These are phyloP conservation scores for Phaseolus lunatus DNA, from an alignment of 306 rosid genomes.

Conservation along the genomic window DNA sequence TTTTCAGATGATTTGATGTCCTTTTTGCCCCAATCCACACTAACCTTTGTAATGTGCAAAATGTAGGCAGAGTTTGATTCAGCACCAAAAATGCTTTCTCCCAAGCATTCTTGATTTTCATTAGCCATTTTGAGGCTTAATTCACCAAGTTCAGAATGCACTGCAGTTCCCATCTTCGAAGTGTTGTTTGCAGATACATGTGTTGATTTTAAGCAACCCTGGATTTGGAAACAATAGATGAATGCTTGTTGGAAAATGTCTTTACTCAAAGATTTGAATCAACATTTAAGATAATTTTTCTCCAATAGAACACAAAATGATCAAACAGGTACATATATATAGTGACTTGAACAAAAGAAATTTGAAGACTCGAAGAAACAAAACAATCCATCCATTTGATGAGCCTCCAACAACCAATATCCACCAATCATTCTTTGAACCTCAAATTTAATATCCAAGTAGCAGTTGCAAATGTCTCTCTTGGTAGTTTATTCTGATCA, in stretches of 20 bases:
- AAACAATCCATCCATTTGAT: slow-evolving; percentile 29
- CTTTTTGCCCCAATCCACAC: slow-evolving; percentile 88
- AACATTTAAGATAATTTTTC: slow-evolving; percentile 23
- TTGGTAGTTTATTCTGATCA: not conserved
- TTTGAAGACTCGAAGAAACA: not conserved
- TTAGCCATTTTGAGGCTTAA: slow-evolving; percentile 79
- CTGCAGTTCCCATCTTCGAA: slow-evolving; percentile 73
- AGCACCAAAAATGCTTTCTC: slow-evolving; percentile 62
- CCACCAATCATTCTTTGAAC: slow-evolving; percentile 16
- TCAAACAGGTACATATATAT: slow-evolving; percentile 17
- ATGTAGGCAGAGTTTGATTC: slow-evolving; percentile 76
- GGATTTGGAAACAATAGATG: slow-evolving; percentile 49
- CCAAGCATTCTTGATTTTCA: slow-evolving; percentile 76
- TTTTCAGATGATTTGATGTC: slow-evolving; percentile 71
- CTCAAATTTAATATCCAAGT: slow-evolving; percentile 20
- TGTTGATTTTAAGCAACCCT: slow-evolving; percentile 88
- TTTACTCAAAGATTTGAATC: slow-evolving; percentile 32
- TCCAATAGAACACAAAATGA: slow-evolving; percentile 30
- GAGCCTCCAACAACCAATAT: not conserved
- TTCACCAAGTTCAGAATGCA: slow-evolving; percentile 82
- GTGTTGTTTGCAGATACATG: slow-evolving; percentile 80
- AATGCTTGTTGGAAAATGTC: slow-evolving; percentile 27
- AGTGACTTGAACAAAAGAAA: slow-evolving; percentile 24
- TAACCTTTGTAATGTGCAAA: slow-evolving; percentile 76
- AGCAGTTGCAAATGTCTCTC: not conserved